Evolutionary conservation across 148 eudicot species (phyloP), one percentile per base, ranked within the genome.

Genomic region (Pouteria glomerata): DNA sequence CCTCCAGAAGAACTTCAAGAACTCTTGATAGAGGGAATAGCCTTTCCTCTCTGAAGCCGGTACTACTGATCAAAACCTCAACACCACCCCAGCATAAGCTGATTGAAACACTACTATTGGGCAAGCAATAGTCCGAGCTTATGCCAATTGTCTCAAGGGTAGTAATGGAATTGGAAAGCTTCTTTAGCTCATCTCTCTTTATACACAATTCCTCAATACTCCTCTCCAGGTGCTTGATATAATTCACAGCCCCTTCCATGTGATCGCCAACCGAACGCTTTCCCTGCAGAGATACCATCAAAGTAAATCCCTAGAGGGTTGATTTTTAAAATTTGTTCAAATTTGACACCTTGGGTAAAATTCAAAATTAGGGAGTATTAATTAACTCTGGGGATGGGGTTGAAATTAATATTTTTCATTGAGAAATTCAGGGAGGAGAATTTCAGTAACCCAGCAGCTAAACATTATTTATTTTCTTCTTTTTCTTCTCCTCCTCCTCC

Each of bases 11-110:
- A 41, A 76, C 62, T 16, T 65, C 30, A 37, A 86, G 66, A 27
- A 76, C 78, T 50, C 39, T 79, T 44, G 85, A 86, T 60, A 86
- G 83, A 53, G 81, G 76, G 13, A 77, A 81, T n/a, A n/a, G n/a
- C 2, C 35, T 51, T 58, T 63, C 68, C 2, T 65, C 68, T 7
- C 41, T 50, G 3, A 58, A 73, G 14, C 41, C 59, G 35, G 65
- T 39, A 39, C 44, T 56, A 53, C 71, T 51, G 50, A 77, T 77
- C 34, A 66, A 45, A 39, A 77, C 65, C 72, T 77, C 75, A 1
- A 77, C 12, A 15, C 44, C 80, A 21, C 63, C 69, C n/a, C 27
- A 18, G 44, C 51, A 55, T 1, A 57, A 50, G 66, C 45, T 47
- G 0, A 77, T 26, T 14, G 65, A 24, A 8, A 51, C 61, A 27